Conservation (phyloP, 176 grass and related monocot genomes). For the Puya raimondii region DNA sequence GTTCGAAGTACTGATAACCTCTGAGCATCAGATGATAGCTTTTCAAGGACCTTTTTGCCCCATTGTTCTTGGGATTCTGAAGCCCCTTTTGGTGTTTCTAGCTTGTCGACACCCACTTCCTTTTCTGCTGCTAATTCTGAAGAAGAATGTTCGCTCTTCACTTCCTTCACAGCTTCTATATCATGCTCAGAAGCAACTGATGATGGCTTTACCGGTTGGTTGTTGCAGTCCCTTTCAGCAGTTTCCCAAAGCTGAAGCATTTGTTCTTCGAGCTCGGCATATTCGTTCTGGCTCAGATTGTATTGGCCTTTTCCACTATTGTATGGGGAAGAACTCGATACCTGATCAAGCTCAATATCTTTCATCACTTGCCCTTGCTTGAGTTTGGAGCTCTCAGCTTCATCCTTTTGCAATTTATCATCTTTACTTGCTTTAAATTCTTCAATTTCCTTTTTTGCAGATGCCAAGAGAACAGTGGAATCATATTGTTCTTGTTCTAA, state of each 20-base stretch:
- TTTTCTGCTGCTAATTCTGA: constrained; percentile 46
- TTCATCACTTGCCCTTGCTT: constrained; percentile 63
- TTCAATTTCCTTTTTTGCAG: constrained; percentile 27
- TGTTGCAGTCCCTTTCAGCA: constrained; percentile 65
- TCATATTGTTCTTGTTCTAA: constrained; percentile 37
- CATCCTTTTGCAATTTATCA: constrained; percentile 24
- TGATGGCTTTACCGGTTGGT: constrained; percentile 35
- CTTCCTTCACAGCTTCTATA: constrained; percentile 53
- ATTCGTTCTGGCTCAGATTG: constrained; percentile 23
- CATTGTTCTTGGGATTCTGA: constrained; percentile 31
- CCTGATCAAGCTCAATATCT: constrained; percentile 85
- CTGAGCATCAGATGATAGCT: constrained; percentile 55
- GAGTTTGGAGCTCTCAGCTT: constrained; percentile 36
- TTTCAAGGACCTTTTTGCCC: constrained; percentile 51
- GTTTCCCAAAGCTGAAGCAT: constrained; percentile 94
- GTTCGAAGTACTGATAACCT: constrained; percentile 45
- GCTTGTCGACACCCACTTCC: constrained; percentile 39
- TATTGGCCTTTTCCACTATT: constrained; percentile 33
- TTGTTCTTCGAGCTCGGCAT: constrained; percentile 54
- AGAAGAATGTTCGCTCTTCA: constrained; percentile 50
- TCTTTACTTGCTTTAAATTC: constrained; percentile 24
- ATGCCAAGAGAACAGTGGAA: constrained; percentile 26
- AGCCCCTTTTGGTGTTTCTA: constrained; percentile 18
- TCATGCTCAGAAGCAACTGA: constrained; percentile 38
- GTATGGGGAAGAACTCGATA: constrained; percentile 49